phyloP scores from a whole-genome alignment of 2,329 filamentous ascomycete genomes.

The Penicillium aurantiogriseum region DNA sequence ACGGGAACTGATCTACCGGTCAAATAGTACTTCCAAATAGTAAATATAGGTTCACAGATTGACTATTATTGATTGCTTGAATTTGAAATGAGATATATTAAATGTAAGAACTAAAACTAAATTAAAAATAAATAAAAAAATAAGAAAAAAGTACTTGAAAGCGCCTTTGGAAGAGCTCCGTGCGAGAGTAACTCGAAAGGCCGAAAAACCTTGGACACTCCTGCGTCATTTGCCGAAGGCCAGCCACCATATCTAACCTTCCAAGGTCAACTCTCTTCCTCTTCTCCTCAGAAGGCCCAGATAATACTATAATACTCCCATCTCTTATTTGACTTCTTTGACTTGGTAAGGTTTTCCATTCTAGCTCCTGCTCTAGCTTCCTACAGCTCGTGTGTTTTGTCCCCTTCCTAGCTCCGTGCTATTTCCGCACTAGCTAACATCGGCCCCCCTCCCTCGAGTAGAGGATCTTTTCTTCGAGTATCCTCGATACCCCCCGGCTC shows the following conservation, averaged over 20 bases:
- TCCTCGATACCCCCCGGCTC: conserved; percentile 1
- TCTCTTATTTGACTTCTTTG: background rate
- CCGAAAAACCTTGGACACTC: background rate
- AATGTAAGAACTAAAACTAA: background rate
- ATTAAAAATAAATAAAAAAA: background rate
- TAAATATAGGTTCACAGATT: background rate
- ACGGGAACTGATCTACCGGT: conserved; percentile 19
- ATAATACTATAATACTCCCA: background rate
- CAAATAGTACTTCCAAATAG: background rate
- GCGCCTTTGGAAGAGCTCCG: background rate
- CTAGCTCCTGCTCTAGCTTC: background rate
- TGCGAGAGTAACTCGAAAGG: background rate
- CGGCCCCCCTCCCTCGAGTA: background rate
- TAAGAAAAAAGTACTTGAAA: background rate
- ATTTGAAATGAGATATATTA: background rate
- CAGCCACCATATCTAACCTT: conserved; percentile 17
- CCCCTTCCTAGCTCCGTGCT: background rate
- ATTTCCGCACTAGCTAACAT: conserved; percentile 8
- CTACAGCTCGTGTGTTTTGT: background rate
- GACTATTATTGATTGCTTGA: background rate
- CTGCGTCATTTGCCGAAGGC: conserved; percentile 9
- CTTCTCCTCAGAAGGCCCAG: conserved; percentile 1
- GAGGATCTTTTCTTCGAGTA: conserved; percentile 15
- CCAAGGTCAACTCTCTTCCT: conserved; percentile 4
- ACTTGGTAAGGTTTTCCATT: conserved; percentile 5